Evolutionary conservation across 768 basidiomycete species (phyloP), one percentile per base, ranked within the genome.

Genomic region (Trametes elegans): DNA sequence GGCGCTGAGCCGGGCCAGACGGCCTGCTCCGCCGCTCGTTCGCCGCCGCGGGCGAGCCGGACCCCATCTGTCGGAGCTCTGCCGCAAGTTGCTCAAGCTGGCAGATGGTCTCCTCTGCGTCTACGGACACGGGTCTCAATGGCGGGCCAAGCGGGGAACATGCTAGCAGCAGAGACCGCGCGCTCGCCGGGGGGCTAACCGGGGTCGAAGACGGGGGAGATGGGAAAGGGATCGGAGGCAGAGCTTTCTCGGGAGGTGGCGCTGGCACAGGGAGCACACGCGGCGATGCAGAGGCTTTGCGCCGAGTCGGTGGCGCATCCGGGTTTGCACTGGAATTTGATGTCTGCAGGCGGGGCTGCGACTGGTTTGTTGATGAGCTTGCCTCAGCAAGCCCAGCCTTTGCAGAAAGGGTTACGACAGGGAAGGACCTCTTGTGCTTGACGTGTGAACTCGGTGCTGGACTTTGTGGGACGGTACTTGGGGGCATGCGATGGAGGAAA

Each of bases 81-180:
- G 53, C 62, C 5, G 62, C 62, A n/a, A 63, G 58, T 34, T 51
- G 27, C 41, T 63, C 58, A 1, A 63, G 62, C 46, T 59, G 52
- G 26, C 53, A 49, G 21, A 63, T 32, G 9, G 62, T 63, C 28
- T 57, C 56, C 16, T 58, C 57, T 8, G 45, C 39, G 18, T 53
- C 57, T 14, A 43, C 41, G 4, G 57, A 58, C 5, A 53, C 27
- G n/a, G 51, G 57, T 16, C 56, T 32, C 16, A 32, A 16, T 4
- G n/a, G 9, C 16, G 31, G n/a, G 23, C 3, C 7, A 7, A 21
- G 11, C 18, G 27, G 18, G 10, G 48, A 10, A 23, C 28, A 1
- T 3, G 29, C 10, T 9, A 13, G 11, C 3, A 26, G 11, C 39
- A 29, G 31, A 11, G 11, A 39, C 14, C n/a, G 16, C 2, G 48